Percentiles rank a stretch among this genome's conserved stretches.
Evolutionary conservation across 1,284 basidiomycete species (phyloP).

Genomic region (Fomitiporia mediterranea): DNA sequence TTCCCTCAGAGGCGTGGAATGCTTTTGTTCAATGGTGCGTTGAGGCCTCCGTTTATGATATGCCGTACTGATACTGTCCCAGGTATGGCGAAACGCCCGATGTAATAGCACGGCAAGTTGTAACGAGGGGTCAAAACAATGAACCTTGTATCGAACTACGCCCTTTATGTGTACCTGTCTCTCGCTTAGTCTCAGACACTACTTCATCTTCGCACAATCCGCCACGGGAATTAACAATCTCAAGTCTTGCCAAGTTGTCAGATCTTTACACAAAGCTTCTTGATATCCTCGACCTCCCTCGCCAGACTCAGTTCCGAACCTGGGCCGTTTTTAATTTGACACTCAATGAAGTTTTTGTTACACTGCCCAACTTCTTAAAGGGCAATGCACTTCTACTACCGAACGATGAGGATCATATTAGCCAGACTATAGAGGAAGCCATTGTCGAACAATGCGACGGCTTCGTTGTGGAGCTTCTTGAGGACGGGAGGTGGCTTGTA

Average conservation of each 20-base stretch:
- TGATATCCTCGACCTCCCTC: constrained; percentile 30
- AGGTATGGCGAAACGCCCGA: constrained; percentile 67
- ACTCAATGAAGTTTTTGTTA: constrained; percentile 36
- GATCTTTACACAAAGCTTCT: constrained; percentile 39
- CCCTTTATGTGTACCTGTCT: constrained; percentile 66
- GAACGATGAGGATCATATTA: constrained; percentile 21
- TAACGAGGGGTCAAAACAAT: constrained; percentile 51
- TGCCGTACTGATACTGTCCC: constrained; percentile 18
- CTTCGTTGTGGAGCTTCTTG: constrained; percentile 63
- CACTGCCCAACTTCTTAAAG: constrained; percentile 35
- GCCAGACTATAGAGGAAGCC: constrained; percentile 54
- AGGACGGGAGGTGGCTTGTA: constrained; percentile 47
- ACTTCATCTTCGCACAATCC: constrained; percentile 25
- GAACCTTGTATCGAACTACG: constrained; percentile 70
- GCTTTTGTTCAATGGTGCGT: constrained; percentile 64
- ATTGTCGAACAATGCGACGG: constrained; percentile 53
- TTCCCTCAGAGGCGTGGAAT: constrained; percentile 73
- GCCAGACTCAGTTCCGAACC: constrained; percentile 44
- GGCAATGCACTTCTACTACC: constrained; percentile 38
- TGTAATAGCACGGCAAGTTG: constrained; percentile 62
- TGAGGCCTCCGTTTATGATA: background rate
- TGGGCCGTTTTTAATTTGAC: constrained; percentile 51
- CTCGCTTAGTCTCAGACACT: constrained; percentile 37
- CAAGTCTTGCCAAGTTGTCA: constrained; percentile 44
- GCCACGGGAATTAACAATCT: constrained; percentile 41